phyloP scores from a whole-genome alignment of 192 early-diverging fungal species.

The Backusella australiensis region DNA sequence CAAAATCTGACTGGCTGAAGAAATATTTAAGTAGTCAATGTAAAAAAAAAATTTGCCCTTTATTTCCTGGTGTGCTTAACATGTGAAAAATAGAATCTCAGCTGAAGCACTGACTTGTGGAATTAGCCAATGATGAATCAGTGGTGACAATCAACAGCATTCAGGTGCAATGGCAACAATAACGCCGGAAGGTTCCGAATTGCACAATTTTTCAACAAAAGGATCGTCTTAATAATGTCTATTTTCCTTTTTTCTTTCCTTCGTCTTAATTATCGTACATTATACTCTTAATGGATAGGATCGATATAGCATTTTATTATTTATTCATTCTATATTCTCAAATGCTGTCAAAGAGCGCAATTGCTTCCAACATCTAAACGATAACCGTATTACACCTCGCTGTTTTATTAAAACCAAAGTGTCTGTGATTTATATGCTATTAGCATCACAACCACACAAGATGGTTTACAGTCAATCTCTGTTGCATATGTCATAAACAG shows the following conservation, averaged over 20 bases:
- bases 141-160: slow-evolving; percentile 3
- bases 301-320: background rate
- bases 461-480: background rate
- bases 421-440: background rate
- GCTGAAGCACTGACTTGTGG: background rate
- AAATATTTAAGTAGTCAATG: background rate
- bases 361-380: background rate
- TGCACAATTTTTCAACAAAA: background rate
- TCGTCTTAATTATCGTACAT: background rate
- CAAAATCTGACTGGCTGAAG: background rate
- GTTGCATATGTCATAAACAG: background rate
- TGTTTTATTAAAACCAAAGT: background rate
- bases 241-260: background rate
- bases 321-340: no score
- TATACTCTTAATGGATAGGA: background rate
- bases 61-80: background rate
- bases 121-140: slow-evolving; percentile 1
- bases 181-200: background rate
- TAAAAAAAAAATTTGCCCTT: background rate
- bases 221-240: background rate
- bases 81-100: background rate
- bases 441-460: no score
- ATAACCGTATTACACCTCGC: background rate
- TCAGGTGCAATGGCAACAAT: slow-evolving; percentile 1
- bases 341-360: no score